Conservation (phyloP, 352 stramenopile genomes). For the Globisporangium splendens region DNA sequence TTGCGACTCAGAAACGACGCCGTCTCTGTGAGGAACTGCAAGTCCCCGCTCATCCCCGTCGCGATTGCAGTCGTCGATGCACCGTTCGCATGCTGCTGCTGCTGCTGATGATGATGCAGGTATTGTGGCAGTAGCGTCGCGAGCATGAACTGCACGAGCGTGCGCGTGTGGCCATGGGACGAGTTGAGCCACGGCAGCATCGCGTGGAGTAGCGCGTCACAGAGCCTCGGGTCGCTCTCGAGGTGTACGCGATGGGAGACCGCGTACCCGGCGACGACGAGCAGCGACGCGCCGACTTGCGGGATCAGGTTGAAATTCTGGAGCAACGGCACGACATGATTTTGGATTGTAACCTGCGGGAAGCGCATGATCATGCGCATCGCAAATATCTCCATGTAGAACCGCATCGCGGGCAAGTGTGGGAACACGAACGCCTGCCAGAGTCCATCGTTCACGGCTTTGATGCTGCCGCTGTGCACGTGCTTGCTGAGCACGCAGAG, state of each 20-base stretch:
- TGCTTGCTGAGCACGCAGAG: conserved; percentile 68
- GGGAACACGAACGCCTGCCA: conserved; percentile 50
- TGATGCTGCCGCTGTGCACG: conserved; percentile 24
- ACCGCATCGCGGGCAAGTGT: conserved; percentile 65
- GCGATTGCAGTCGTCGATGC: too few relatives aligned
- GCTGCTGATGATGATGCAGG: conserved; percentile 29
- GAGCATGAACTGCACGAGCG: conserved; percentile 72
- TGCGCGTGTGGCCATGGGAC: conserved; percentile 78
- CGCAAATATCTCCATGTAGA: conserved; percentile 81
- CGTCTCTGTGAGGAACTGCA: conserved; percentile 50
- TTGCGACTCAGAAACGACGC: conserved; percentile 70
- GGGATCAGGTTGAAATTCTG: conserved; percentile 66
- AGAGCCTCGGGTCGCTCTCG: conserved; percentile 4
- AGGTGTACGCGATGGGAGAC: conserved; percentile 24
- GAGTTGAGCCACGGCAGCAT: conserved; percentile 78
- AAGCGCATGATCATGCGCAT: conserved; percentile 67
- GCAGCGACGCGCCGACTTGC: conserved; percentile 58
- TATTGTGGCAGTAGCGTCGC: conserved; percentile 61
- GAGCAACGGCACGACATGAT: conserved; percentile 56
- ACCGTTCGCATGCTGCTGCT: neutral
- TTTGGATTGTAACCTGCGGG: conserved; percentile 31
- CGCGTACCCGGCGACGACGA: conserved; percentile 52
- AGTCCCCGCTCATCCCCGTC: conserved; percentile 10
- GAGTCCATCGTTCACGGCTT: conserved; percentile 30
- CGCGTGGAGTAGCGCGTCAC: conserved; percentile 30